Evolutionary conservation across 164 flowering plant species (phyloP).

Genomic region (Piper betle): DNA sequence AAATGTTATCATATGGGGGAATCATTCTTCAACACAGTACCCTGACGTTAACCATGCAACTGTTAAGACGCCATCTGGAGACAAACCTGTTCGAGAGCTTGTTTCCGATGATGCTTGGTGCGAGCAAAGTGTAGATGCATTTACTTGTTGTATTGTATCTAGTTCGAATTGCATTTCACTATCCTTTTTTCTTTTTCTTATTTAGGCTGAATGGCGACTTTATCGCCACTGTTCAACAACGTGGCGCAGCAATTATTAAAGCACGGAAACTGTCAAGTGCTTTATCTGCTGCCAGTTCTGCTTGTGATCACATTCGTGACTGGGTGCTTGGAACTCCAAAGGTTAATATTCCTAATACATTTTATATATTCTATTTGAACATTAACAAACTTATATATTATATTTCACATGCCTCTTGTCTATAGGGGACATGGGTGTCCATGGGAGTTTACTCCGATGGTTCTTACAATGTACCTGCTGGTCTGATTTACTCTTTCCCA

Average conservation of each 20-base stretch:
- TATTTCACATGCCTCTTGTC: no score
- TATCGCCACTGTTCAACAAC: constrained; percentile 85
- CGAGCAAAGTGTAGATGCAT: no score
- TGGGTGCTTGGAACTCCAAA: constrained; percentile 99
- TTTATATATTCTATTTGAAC: background rate
- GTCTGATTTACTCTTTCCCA: constrained; percentile 94
- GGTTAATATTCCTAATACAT: constrained; percentile 26
- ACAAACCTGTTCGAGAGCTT: constrained; percentile 76
- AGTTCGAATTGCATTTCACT: no score
- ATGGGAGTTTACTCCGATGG: constrained; percentile 99
- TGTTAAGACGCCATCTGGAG: constrained; percentile 67
- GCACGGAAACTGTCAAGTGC: constrained; percentile 98
- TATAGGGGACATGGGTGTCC: constrained; percentile 91
- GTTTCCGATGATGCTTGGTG: constrained; percentile 89
- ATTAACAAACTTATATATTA: background rate
- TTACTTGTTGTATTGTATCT: no score
- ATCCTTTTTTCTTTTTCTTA: no score
- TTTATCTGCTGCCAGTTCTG: constrained; percentile 95
- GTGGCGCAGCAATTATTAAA: constrained; percentile 98
- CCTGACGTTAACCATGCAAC: constrained; percentile 50
- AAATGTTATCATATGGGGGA: constrained; percentile 96
- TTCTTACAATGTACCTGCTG: constrained; percentile 87
- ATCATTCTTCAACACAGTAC: constrained; percentile 91
- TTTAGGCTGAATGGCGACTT: constrained; percentile 82
- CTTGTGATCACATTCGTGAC: constrained; percentile 97